Evolutionary conservation across 176 grass and related monocot species (phyloP).

Genomic region (Olyra latifolia): DNA sequence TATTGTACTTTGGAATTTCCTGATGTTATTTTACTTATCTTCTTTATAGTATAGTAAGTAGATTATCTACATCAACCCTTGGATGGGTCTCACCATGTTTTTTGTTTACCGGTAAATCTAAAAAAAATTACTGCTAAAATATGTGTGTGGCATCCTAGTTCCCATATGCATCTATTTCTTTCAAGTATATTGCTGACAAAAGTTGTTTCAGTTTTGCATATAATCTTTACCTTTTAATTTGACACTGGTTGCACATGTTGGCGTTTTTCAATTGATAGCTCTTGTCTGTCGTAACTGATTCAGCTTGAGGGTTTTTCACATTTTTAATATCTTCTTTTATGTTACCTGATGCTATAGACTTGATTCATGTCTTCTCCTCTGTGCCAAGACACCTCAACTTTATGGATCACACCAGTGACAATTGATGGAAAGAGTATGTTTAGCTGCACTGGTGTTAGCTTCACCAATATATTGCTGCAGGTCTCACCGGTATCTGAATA

Average conservation of each 20-base stretch:
- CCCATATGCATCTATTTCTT: no score
- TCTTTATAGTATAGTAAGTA: not conserved
- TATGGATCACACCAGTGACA: constrained; percentile 90
- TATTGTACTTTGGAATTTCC: not conserved
- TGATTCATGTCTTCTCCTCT: constrained; percentile 95
- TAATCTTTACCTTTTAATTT: no score
- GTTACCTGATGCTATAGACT: constrained; percentile 53
- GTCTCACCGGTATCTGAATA: constrained; percentile 91
- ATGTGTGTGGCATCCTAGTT: no score
- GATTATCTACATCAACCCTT: not conserved
- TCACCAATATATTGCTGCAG: constrained; percentile 44
- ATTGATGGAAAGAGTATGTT: constrained; percentile 99
- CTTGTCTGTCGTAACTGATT: not conserved
- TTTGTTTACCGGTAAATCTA: no score
- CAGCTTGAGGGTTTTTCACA: not conserved
- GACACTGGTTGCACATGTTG: no score
- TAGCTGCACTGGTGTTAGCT: constrained; percentile 31
- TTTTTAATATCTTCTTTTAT: constrained; percentile 15
- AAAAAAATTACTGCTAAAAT: no score
- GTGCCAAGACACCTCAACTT: constrained; percentile 89
- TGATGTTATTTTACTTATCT: not conserved
- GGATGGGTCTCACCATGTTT: not conserved
- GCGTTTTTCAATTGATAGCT: not conserved
- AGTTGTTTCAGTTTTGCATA: no score
- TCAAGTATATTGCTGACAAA: no score